Percentiles rank a stretch among this genome's conserved stretches.
Conservation (phyloP, 176 grass and related monocot species). For the Lolium multiflorum region DNA sequence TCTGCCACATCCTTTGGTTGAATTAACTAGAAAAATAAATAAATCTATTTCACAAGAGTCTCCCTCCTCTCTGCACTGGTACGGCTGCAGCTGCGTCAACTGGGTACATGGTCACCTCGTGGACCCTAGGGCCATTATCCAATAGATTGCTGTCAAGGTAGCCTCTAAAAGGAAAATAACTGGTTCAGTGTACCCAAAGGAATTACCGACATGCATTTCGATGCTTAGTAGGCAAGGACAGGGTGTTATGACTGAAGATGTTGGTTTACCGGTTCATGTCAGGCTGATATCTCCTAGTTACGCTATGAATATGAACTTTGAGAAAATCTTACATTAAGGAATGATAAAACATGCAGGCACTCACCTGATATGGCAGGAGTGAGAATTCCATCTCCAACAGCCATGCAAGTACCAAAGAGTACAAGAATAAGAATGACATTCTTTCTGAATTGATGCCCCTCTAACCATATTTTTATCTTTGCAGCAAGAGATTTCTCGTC, state of each 20-base stretch:
- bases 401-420: slow-evolving; percentile 85
- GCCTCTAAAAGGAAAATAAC: not conserved
- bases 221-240: slow-evolving; percentile 7
- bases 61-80: not conserved
- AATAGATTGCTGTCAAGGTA: not conserved
- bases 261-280: not conserved
- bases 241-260: not conserved
- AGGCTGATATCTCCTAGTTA: not conserved
- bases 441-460: slow-evolving; percentile 60
- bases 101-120: not conserved
- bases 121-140: not conserved
- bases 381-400: slow-evolving; percentile 88
- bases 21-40: not conserved
- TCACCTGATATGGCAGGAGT: slow-evolving; percentile 91
- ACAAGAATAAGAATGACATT: slow-evolving; percentile 79
- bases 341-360: not conserved
- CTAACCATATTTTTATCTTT: slow-evolving; percentile 78
- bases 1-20: not conserved
- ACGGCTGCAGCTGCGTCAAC: not conserved
- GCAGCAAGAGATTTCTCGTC: slow-evolving; percentile 73
- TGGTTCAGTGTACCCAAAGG: not conserved
- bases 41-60: not conserved
- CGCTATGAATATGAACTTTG: not conserved
- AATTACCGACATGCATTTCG: not conserved
- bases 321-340: slow-evolving; percentile 16